A percentile compares a stretch with the other conserved stretches of the same genome.
Evolutionary conservation across 2,329 filamentous ascomycete species (phyloP).

Genomic region (Hansfordia pulvinata): DNA sequence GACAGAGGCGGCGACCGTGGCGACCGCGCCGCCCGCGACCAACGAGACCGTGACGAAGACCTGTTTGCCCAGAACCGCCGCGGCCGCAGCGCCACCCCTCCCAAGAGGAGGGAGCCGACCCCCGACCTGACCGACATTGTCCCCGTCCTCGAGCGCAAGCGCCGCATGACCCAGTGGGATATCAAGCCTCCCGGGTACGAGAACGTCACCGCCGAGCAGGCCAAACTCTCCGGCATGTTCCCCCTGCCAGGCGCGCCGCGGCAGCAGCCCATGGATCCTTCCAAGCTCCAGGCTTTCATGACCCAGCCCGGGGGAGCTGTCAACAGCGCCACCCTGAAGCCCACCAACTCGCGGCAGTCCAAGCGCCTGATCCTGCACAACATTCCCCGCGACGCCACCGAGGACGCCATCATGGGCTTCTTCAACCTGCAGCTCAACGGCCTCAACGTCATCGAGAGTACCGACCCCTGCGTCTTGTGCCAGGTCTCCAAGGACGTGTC

Average conservation of each 20-base stretch:
- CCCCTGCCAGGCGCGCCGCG: constrained; percentile 88
- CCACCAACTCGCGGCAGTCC: constrained; percentile 83
- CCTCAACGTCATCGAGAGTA: constrained; percentile 76
- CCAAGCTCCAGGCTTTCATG: constrained; percentile 89
- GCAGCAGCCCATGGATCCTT: constrained; percentile 90
- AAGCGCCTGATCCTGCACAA: constrained; percentile 87
- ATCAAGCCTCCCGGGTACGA: constrained; percentile 98
- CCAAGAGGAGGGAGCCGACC: constrained; percentile 88
- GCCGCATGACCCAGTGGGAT: constrained; percentile 96
- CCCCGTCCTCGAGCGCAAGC: constrained; percentile 74
- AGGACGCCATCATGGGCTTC: constrained; percentile 67
- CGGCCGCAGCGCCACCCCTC: constrained; percentile 64
- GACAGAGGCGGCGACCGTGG: constrained; percentile 22
- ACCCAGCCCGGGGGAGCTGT: constrained; percentile 65
- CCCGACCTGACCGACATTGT: constrained; percentile 82
- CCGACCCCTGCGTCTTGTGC: constrained; percentile 73
- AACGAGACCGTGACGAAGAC: constrained; percentile 37
- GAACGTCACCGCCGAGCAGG: constrained; percentile 94
- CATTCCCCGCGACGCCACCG: constrained; percentile 56
- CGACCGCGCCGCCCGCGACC: constrained; percentile 20
- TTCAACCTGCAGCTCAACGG: constrained; percentile 96
- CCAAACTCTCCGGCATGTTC: constrained; percentile 98
- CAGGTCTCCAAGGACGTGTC: constrained; percentile 67
- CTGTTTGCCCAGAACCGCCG: constrained; percentile 36
- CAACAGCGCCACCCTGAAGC: constrained; percentile 71